These are phyloP conservation scores for Tolypocladium album DNA, from an alignment of 2,329 filamentous ascomycete species.

Conservation along the genomic window DNA sequence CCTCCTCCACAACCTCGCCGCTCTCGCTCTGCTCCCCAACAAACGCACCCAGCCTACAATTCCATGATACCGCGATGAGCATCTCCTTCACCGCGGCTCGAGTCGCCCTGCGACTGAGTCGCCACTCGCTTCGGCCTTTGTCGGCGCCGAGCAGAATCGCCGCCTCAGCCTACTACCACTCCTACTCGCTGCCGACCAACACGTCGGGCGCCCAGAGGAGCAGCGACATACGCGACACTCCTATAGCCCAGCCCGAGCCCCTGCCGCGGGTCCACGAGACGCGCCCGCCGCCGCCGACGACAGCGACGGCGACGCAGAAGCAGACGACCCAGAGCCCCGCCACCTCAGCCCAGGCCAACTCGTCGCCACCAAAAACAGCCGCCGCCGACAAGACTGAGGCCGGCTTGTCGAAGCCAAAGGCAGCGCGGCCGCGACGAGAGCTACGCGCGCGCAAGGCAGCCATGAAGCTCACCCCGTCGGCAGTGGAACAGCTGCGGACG, in stretches of 20 bases:
- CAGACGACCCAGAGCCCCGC: constrained; percentile 9
- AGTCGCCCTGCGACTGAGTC: constrained; percentile 27
- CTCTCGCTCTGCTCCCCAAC: neutral
- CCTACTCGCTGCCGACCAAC: constrained; percentile 37
- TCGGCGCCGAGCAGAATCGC: constrained; percentile 21
- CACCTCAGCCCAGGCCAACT: constrained; percentile 6
- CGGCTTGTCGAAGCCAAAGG: constrained; percentile 57
- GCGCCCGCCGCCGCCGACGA: constrained; percentile 25
- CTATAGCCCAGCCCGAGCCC: constrained; percentile 32
- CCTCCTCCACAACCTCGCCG: neutral
- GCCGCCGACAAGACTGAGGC: constrained; percentile 28
- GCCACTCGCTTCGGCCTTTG: constrained; percentile 30
- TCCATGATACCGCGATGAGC: constrained; percentile 3
- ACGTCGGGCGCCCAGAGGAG: constrained; percentile 28
- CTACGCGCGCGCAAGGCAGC: constrained; percentile 71
- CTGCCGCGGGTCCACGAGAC: constrained; percentile 43
- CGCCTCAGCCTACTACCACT: constrained; percentile 37
- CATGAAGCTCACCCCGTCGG: constrained; percentile 72
- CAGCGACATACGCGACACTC: constrained; percentile 33
- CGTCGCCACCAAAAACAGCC: constrained; percentile 22
- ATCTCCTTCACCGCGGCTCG: constrained; percentile 27
- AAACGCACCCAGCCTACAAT: neutral
- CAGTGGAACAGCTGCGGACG: constrained; percentile 66
- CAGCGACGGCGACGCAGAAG: constrained; percentile 8
- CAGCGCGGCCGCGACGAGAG: constrained; percentile 25